phyloP scores from a whole-genome alignment of 192 early-diverging fungal species.

The Mortierella claussenii region DNA sequence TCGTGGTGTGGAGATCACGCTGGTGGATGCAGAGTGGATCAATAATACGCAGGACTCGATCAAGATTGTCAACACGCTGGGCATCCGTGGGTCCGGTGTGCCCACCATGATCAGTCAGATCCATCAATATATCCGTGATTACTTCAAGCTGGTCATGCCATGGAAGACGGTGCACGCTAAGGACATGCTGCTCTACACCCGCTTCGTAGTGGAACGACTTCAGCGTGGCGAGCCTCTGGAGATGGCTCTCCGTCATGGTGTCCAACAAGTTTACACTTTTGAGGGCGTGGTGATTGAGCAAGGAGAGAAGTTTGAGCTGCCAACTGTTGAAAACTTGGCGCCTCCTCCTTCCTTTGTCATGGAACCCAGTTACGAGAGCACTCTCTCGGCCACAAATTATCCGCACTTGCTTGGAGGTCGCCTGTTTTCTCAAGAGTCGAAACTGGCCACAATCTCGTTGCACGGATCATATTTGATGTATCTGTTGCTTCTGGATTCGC shows the following conservation, averaged over 20 bases:
- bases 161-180: conserved; percentile 55
- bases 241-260: conserved; percentile 54
- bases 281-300: conserved; percentile 12
- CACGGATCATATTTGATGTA: conserved; percentile 66
- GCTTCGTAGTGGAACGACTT: conserved; percentile 59
- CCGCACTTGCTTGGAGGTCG: conserved; percentile 61
- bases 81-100: conserved; percentile 55
- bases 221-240: conserved; percentile 61
- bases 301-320: conserved; percentile 18
- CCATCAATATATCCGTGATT: conserved; percentile 50
- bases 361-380: conserved; percentile 15
- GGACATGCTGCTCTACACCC: conserved; percentile 57
- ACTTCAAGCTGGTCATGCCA: conserved; percentile 30
- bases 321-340: conserved; percentile 8
- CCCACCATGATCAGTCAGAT: conserved; percentile 53
- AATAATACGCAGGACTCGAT: conserved; percentile 58
- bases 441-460: conserved; percentile 60
- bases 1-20: conserved; percentile 91
- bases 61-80: conserved; percentile 60
- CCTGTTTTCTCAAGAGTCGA: conserved; percentile 66
- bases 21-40: conserved; percentile 66
- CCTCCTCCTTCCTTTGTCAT: conserved; percentile 23
- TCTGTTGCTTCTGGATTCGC: conserved; percentile 43
- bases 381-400: conserved; percentile 53
- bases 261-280: conserved; percentile 58